A percentile compares a stretch with the other conserved stretches of the same genome.
Evolutionary conservation across 495 filamentous ascomycete species (phyloP).

Genomic region (Alectoria sarmentosa): DNA sequence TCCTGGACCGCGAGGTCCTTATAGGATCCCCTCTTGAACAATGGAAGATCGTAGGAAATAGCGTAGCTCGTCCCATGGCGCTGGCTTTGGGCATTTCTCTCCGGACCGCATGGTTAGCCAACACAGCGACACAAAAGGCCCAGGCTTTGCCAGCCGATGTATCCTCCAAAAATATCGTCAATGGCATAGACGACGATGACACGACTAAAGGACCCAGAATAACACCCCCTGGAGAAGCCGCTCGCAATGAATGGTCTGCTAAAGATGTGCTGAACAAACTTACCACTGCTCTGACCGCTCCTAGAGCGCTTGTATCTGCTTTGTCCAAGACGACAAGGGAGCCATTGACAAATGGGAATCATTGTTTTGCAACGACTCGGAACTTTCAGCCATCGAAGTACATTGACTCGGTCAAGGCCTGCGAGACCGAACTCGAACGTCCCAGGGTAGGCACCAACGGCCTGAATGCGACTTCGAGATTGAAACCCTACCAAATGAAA

Average conservation of each 20-base stretch:
- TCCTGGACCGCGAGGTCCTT: constrained; percentile 59
- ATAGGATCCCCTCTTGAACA: constrained; percentile 46
- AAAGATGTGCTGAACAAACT: not conserved
- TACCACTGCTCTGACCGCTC: not conserved
- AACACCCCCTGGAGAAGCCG: not conserved
- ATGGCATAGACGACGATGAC: not conserved
- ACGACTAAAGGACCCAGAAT: not conserved
- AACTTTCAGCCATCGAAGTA: not conserved
- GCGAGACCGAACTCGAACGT: not conserved
- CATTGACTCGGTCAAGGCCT: not conserved
- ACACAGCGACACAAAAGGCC: not conserved
- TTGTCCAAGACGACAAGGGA: not conserved
- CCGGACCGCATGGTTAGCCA: constrained; percentile 46
- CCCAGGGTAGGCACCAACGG: not conserved
- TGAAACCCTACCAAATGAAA: not conserved
- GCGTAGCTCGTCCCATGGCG: constrained; percentile 57
- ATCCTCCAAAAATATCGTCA: not conserved
- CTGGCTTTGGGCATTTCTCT: constrained; percentile 42
- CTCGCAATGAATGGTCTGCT: not conserved
- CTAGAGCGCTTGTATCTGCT: not conserved
- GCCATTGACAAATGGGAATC: not conserved
- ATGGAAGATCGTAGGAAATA: constrained; percentile 62
- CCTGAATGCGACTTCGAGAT: not conserved
- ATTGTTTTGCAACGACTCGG: not conserved
- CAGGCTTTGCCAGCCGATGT: not conserved